A percentile compares a stretch with the other conserved stretches of the same genome.
These are phyloP conservation scores for Pezicula rhizophila DNA, from an alignment of 2,329 filamentous ascomycete genomes.

Conservation along the genomic window DNA sequence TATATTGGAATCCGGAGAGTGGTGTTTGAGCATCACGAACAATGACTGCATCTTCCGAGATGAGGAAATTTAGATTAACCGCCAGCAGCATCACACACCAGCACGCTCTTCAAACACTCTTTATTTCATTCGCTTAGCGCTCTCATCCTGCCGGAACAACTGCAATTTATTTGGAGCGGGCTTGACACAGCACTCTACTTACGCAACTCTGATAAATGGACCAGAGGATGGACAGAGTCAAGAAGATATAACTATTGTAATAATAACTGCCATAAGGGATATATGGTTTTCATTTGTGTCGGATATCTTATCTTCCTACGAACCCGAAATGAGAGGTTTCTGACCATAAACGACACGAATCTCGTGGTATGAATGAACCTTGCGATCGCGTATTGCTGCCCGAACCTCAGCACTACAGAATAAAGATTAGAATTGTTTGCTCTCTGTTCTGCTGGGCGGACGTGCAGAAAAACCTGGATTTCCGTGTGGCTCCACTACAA, in stretches of 20 bases:
- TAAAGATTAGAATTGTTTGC: too few relatives aligned
- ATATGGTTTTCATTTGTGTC: not conserved
- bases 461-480: slow-evolving; percentile 20
- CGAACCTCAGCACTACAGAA: slow-evolving; percentile 15
- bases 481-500: slow-evolving; percentile 16
- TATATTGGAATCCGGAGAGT: too few relatives aligned
- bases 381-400: slow-evolving; percentile 9
- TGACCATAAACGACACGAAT: slow-evolving; percentile 17
- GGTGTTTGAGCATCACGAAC: too few relatives aligned
- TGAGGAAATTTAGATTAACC: slow-evolving; percentile 2
- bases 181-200: too few relatives aligned
- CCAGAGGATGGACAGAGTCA: too few relatives aligned
- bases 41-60: not conserved
- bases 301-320: not conserved
- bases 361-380: slow-evolving; percentile 17
- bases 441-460: not conserved
- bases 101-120: too few relatives aligned
- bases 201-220: too few relatives aligned
- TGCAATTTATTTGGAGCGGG: too few relatives aligned
- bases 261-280: not conserved
- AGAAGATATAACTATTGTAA: too few relatives aligned
- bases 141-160: too few relatives aligned
- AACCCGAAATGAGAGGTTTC: slow-evolving; percentile 8
- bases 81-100: not conserved
- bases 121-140: too few relatives aligned